phyloP scores from a whole-genome alignment of 2,329 filamentous ascomycete genomes.

The Scedosporium aurantiacum region DNA sequence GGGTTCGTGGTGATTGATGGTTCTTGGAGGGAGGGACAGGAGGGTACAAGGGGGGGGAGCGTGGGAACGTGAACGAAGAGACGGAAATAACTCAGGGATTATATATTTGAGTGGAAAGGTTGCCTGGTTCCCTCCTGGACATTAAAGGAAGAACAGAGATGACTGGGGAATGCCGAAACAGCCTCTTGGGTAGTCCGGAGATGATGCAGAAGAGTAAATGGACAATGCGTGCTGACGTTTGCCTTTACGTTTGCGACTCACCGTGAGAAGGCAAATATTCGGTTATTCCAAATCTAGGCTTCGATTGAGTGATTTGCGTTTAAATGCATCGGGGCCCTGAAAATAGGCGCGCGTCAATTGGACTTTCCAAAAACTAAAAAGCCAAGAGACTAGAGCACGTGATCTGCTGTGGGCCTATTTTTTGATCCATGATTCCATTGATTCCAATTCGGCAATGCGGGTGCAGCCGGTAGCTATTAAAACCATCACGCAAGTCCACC shows the following conservation, averaged over 20 bases:
- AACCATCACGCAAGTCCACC: background rate
- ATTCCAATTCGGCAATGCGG: background rate
- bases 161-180: background rate
- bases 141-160: background rate
- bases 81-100: background rate
- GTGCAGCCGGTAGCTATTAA: background rate
- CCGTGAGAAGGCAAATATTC: background rate
- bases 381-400: background rate
- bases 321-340: background rate
- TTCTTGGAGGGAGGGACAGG: background rate
- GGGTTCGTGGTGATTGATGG: background rate
- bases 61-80: background rate
- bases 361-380: background rate
- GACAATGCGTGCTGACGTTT: background rate
- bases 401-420: background rate
- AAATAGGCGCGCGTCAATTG: background rate
- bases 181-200: conserved; percentile 9
- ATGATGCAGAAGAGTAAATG: conserved; percentile 7
- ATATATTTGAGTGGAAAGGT: background rate
- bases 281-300: background rate
- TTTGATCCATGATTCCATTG: background rate
- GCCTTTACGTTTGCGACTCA: background rate
- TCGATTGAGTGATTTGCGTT: background rate
- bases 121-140: too few species aligned
- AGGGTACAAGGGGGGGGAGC: background rate